phyloP scores from a whole-genome alignment of 495 filamentous ascomycete species.

The Alectoria sarmentosa region DNA sequence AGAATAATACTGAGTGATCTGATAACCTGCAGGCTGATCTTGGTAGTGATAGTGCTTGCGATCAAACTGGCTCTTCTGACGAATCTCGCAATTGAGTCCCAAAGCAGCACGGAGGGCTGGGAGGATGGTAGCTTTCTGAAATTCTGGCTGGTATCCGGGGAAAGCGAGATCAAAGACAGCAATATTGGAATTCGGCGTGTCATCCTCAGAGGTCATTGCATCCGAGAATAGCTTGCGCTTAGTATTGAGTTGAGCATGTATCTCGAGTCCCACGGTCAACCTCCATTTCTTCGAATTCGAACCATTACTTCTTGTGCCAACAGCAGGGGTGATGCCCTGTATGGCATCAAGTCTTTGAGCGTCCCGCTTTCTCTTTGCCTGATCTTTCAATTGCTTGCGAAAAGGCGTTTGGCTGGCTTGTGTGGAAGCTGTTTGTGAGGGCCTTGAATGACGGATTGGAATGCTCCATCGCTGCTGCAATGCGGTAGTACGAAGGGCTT shows the following conservation, averaged over 20 bases:
- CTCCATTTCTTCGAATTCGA: constrained; percentile 57
- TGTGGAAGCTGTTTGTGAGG: constrained; percentile 8
- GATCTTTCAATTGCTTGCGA: constrained; percentile 69
- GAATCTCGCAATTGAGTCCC: constrained; percentile 72
- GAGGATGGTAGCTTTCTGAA: constrained; percentile 76
- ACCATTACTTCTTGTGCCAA: constrained; percentile 34
- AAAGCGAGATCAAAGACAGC: constrained; percentile 84
- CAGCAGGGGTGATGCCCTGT: constrained; percentile 24
- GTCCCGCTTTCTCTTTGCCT: constrained; percentile 43
- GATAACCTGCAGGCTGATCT: constrained; percentile 93
- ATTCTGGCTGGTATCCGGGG: constrained; percentile 79
- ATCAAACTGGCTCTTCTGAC: constrained; percentile 74
- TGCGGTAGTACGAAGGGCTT: constrained; percentile 6
- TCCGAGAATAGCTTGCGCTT: constrained; percentile 78
- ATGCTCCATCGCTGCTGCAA: constrained; percentile 5
- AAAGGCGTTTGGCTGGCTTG: constrained; percentile 41
- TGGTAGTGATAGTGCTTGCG: constrained; percentile 98
- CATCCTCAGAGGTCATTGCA: constrained; percentile 62
- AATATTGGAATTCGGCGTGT: constrained; percentile 74
- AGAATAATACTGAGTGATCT: constrained; percentile 94
- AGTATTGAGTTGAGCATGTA: constrained; percentile 93
- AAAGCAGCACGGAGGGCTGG: constrained; percentile 86
- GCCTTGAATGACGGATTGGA: not conserved
- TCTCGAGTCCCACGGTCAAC: constrained; percentile 90
- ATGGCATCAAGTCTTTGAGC: constrained; percentile 17